A percentile compares a stretch with the other conserved stretches of the same genome.
phyloP scores from a whole-genome alignment of 176 grass and related monocot species.

The Lolium rigidum region DNA sequence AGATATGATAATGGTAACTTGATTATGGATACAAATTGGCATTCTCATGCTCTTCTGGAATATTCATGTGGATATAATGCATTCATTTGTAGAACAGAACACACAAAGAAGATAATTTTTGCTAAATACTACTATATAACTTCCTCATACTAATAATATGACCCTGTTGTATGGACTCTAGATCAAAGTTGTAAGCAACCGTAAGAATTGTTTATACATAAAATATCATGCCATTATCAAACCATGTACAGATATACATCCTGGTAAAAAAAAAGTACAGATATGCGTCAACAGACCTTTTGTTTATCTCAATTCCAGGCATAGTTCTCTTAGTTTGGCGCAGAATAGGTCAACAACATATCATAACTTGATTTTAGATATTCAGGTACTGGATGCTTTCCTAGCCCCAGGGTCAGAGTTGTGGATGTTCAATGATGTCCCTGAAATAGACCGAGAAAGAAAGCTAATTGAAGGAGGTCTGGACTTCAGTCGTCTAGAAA shows the following conservation, averaged over 20 bases:
- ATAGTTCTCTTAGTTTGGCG: not conserved
- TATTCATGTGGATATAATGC: conserved; percentile 28
- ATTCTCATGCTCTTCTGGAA: conserved; percentile 23
- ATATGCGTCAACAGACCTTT: not conserved
- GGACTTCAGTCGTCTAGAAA: conserved; percentile 75
- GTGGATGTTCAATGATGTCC: conserved; percentile 83
- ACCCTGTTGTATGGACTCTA: conserved; percentile 1
- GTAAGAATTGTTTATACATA: not conserved
- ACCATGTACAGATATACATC: not conserved
- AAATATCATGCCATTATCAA: not conserved
- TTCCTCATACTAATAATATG: not conserved
- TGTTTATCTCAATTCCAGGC: conserved; percentile 9
- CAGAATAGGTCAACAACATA: conserved; percentile 3
- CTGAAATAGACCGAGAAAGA: conserved; percentile 67
- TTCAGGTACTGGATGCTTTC: conserved; percentile 84
- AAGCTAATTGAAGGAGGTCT: conserved; percentile 64
- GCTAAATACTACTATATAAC: not conserved
- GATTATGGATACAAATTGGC: conserved; percentile 51
- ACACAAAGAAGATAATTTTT: conserved; percentile 5
- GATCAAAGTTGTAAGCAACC: not conserved
- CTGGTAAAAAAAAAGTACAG: not conserved
- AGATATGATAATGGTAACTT: conserved; percentile 96
- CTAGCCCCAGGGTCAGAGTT: conserved; percentile 66
- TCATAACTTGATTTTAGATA: conserved; percentile 49
- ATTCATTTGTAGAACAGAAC: conserved; percentile 23